phyloP scores from a whole-genome alignment of 2,329 filamentous ascomycete species.

The Dryadomyces quercivorus region DNA sequence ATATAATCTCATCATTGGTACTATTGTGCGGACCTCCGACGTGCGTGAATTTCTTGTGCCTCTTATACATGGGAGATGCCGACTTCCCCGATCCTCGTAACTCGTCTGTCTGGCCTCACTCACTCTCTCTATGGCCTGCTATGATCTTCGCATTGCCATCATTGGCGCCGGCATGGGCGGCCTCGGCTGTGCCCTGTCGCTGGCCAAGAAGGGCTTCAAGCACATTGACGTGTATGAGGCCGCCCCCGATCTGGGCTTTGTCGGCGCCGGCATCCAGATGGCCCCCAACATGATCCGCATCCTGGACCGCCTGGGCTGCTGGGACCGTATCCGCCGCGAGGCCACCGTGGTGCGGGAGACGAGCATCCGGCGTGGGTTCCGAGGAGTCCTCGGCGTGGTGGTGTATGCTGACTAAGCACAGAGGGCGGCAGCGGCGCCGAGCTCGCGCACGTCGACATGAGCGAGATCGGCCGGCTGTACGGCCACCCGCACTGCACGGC shows the following conservation, averaged over 20 bases:
- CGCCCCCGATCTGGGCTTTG: conserved; percentile 63
- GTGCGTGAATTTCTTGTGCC: not conserved
- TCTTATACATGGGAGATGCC: too few species aligned
- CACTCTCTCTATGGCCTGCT: not conserved
- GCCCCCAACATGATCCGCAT: conserved; percentile 74
- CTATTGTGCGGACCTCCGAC: too few species aligned
- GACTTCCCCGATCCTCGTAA: not conserved
- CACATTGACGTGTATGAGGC: conserved; percentile 64
- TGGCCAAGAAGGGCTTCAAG: conserved; percentile 65
- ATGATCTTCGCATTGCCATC: conserved; percentile 20
- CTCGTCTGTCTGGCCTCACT: not conserved
- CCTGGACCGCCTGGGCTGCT: conserved; percentile 59
- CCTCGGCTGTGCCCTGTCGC: conserved; percentile 55
- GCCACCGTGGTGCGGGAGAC: conserved; percentile 60
- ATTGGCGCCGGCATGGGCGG: conserved; percentile 58
- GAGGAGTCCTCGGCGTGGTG: too few species aligned
- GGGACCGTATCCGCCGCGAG: conserved; percentile 57
- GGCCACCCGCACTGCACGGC: conserved; percentile 70
- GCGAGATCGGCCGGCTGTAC: conserved; percentile 55
- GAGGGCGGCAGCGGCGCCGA: conserved; percentile 58
- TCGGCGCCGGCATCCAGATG: conserved; percentile 75
- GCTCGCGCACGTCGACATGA: conserved; percentile 57
- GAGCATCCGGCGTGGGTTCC: conserved; percentile 51
- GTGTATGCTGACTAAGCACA: conserved; percentile 14
- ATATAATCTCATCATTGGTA: too few species aligned